phyloP scores from a whole-genome alignment of 352 stramenopile species.

The Thraustotheca clavata region DNA sequence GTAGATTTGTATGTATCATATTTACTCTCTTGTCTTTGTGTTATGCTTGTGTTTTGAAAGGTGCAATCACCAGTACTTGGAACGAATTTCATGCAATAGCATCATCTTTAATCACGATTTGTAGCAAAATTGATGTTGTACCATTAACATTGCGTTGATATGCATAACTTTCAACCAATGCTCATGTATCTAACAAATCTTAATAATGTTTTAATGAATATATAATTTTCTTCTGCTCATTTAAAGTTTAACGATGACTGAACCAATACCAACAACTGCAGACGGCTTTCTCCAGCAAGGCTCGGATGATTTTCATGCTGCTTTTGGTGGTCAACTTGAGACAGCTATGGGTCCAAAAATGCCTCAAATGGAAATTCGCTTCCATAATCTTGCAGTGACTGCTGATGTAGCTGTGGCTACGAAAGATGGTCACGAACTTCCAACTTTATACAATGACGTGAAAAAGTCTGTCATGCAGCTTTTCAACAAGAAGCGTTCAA shows the following conservation, averaged over 20 bases:
- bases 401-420: conserved; percentile 25
- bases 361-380: conserved; percentile 53
- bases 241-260: background rate
- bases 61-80: too few species aligned
- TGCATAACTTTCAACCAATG: too few species aligned
- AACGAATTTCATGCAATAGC: too few species aligned
- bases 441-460: conserved; percentile 36
- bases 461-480: conserved; percentile 30
- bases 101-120: too few species aligned
- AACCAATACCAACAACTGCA: background rate
- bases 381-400: conserved; percentile 37
- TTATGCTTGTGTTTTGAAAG: too few species aligned
- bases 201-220: too few species aligned
- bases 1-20: too few species aligned
- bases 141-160: too few species aligned
- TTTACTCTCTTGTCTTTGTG: too few species aligned
- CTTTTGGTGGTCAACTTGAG: conserved; percentile 20
- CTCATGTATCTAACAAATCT: too few species aligned
- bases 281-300: background rate
- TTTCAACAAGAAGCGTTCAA: conserved; percentile 32
- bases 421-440: conserved; percentile 23
- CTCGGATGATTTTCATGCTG: conserved; percentile 1
- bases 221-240: too few species aligned
- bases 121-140: too few species aligned
- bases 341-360: conserved; percentile 32